Percentiles rank a stretch among this genome's conserved stretches.
phyloP scores from a whole-genome alignment of 495 filamentous ascomycete species.

The Penicillium verhagenii region DNA sequence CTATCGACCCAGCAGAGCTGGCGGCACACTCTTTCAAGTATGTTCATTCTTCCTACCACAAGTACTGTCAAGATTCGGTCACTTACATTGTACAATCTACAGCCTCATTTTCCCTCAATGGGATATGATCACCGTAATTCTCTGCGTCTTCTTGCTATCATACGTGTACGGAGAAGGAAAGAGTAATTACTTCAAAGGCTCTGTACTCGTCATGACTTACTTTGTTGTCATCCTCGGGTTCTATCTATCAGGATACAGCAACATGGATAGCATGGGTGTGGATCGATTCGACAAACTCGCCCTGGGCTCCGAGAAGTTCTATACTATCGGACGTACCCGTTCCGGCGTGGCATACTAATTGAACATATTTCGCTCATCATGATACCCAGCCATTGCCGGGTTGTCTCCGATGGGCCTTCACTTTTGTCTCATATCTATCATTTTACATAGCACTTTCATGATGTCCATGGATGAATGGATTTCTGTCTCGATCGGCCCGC shows the following conservation, averaged over 20 bases:
- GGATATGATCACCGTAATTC: slow-evolving; percentile 97
- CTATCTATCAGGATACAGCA: slow-evolving; percentile 78
- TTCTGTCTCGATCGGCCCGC: neutral
- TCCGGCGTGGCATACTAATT: slow-evolving; percentile 33
- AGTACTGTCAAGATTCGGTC: neutral
- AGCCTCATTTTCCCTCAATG: slow-evolving; percentile 96
- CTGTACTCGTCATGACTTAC: slow-evolving; percentile 90
- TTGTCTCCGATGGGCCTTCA: neutral
- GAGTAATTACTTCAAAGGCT: slow-evolving; percentile 70
- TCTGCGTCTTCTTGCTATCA: slow-evolving; percentile 94
- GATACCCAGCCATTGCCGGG: neutral
- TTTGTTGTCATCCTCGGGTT: slow-evolving; percentile 90
- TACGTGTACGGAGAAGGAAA: slow-evolving; percentile 99
- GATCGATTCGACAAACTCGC: slow-evolving; percentile 71
- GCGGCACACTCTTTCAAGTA: slow-evolving; percentile 77
- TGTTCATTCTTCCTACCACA: slow-evolving; percentile 14
- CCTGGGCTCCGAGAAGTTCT: slow-evolving; percentile 45
- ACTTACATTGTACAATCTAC: slow-evolving; percentile 10
- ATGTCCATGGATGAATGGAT: neutral
- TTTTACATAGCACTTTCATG: slow-evolving; percentile 2
- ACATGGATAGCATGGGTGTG: slow-evolving; percentile 56
- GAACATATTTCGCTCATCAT: neutral
- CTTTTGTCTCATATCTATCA: neutral
- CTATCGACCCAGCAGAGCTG: slow-evolving; percentile 56
- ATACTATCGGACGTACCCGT: slow-evolving; percentile 38